Evolutionary conservation across 2,329 filamentous ascomycete species (phyloP).

Genomic region (Fusarium phyllophilum): DNA sequence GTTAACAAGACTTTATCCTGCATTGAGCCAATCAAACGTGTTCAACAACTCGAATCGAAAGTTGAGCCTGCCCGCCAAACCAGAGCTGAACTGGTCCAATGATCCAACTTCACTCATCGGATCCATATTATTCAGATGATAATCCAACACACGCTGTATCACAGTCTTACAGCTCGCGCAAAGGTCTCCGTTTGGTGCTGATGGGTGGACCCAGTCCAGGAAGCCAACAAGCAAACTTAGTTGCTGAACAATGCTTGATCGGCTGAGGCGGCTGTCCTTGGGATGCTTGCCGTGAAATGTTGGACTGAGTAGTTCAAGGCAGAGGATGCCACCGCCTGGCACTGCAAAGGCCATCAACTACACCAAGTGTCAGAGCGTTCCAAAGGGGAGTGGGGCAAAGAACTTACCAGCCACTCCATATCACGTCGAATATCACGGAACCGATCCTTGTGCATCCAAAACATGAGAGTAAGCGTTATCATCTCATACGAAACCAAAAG

Average conservation of each 20-base stretch:
- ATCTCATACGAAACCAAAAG: constrained; percentile 15
- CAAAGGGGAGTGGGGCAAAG: fast-evolving
- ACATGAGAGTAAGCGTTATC: not conserved
- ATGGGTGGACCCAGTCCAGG: constrained; percentile 16
- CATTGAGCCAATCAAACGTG: constrained; percentile 12
- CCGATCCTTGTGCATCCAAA: constrained; percentile 17
- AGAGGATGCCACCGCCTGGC: not conserved
- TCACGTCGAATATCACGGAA: not conserved
- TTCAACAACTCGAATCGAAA: constrained; percentile 14
- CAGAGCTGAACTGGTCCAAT: constrained; percentile 1
- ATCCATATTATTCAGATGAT: not conserved
- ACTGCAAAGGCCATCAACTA: constrained; percentile 8
- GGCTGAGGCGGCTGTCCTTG: not conserved
- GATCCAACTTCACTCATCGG: not conserved
- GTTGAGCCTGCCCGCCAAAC: not conserved
- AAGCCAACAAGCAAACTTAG: not conserved
- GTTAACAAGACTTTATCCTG: not conserved
- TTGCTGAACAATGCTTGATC: constrained; percentile 10
- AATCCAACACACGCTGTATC: constrained; percentile 10
- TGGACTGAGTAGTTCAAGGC: not conserved
- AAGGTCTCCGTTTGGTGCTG: not conserved
- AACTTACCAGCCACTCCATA: constrained; percentile 6
- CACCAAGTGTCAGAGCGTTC: fast-evolving
- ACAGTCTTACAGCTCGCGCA: constrained; percentile 17
- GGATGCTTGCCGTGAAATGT: constrained; percentile 4